phyloP scores from a whole-genome alignment of 768 basidiomycete genomes.

The Gautieria morchelliformis region DNA sequence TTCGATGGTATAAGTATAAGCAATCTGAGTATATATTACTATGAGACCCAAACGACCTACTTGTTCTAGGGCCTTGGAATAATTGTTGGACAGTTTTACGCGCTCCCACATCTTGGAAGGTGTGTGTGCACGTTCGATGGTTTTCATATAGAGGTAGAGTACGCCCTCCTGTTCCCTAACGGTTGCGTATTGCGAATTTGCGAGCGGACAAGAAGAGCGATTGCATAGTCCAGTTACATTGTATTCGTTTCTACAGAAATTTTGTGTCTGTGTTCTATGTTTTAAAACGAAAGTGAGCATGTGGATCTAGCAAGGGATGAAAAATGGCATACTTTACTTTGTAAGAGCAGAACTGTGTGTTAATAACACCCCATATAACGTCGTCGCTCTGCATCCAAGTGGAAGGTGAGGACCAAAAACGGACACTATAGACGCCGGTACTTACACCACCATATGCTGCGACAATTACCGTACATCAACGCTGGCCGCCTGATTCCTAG shows the following conservation, averaged over 20 bases:
- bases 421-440: slow-evolving; percentile 1
- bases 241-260: slow-evolving; percentile 98
- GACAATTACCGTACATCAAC: not conserved
- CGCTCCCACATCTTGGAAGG: slow-evolving; percentile 98
- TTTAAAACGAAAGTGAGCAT: not conserved
- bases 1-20: slow-evolving; percentile 23
- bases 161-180: slow-evolving; percentile 90
- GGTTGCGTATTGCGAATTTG: slow-evolving; percentile 97
- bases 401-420: not conserved
- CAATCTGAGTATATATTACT: not conserved
- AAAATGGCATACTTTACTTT: slow-evolving; percentile 87
- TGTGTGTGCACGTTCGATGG: slow-evolving; percentile 92
- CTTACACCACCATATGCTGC: not conserved
- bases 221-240: slow-evolving; percentile 96
- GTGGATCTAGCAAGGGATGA: not conserved
- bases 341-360: slow-evolving; percentile 94
- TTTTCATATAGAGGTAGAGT: slow-evolving; percentile 92
- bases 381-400: slow-evolving; percentile 83
- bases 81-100: slow-evolving; percentile 87
- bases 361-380: slow-evolving; percentile 96
- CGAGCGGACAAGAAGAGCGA: slow-evolving; percentile 93
- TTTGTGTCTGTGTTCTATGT: slow-evolving; percentile 82
- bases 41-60: slow-evolving; percentile 30
- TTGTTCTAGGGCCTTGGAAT: slow-evolving; percentile 91
- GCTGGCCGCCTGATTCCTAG: not conserved